These are phyloP conservation scores for Trametes cingulata DNA, from an alignment of 768 basidiomycete species.

Conservation along the genomic window DNA sequence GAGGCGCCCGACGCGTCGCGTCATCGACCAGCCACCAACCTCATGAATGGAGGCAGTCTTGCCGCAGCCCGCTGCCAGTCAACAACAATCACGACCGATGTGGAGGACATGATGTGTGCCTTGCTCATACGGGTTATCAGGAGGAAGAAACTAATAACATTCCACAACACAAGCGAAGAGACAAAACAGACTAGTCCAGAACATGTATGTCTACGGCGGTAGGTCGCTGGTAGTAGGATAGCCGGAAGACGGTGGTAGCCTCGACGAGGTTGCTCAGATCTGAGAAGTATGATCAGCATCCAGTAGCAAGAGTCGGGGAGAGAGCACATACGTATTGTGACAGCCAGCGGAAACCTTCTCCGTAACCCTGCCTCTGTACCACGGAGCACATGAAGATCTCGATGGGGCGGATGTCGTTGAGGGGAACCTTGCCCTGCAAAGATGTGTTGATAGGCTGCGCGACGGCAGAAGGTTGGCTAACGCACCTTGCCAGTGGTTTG, in stretches of 20 bases:
- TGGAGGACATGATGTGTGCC: not conserved
- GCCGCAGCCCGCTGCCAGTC: too few relatives aligned
- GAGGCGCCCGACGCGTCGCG: not conserved
- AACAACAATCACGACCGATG: too few relatives aligned
- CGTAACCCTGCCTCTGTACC: constrained; percentile 97
- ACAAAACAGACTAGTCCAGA: constrained; percentile 20
- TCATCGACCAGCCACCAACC: too few relatives aligned
- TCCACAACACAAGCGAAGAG: constrained; percentile 23
- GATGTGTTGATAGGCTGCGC: constrained; percentile 1
- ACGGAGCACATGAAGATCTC: constrained; percentile 99
- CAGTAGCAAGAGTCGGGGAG: not conserved
- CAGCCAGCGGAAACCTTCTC: constrained; percentile 97
- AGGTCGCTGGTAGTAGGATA: constrained; percentile 15
- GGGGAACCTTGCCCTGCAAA: constrained; percentile 89
- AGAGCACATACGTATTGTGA: constrained; percentile 84
- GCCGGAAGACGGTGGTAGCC: not conserved
- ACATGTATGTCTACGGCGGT: constrained; percentile 22
- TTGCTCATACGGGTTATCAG: not conserved
- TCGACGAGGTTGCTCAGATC: constrained; percentile 25
- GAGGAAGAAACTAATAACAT: constrained; percentile 18
- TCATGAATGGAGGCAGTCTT: too few relatives aligned
- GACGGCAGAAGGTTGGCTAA: not conserved
- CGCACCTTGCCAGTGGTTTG: constrained; percentile 99
- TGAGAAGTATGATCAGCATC: not conserved
- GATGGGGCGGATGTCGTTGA: constrained; percentile 96